Evolutionary conservation across 306 rosid genomes (phyloP), one percentile per base, ranked within the genome.

Genomic region (Prosopis cineraria): DNA sequence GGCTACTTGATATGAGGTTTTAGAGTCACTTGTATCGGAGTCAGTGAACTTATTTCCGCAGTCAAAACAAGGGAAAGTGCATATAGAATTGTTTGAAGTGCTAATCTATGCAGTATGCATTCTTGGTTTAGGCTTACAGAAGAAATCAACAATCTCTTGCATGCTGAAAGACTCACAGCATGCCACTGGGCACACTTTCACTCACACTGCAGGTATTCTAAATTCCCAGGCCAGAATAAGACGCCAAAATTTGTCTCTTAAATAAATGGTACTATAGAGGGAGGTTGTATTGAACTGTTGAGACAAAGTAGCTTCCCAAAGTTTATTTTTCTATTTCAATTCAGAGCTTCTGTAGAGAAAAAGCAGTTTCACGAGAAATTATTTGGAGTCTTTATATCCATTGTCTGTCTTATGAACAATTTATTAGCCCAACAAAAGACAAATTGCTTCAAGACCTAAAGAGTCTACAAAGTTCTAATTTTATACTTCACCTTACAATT

Each of bases 11-110:
- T 64, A 50, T 7, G 68, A 59, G 53, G 44, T 27, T 67, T 37
- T 72, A 31, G 45, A 14, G 34, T 76, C 64, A 50, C 17, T 43
- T 31, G 72, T 80, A 30, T 59, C 25, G 48, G 66, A 58, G 36
- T 27, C 36, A 25, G 62, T 16, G 11, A 24, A 22, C 36, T 25
- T 5, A 30, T 0, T 34, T 58, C n/a, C 1, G 20, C 70, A 53
- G 62, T 52, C 36, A 63, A 71, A 68, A 17, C 39, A 69, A 60
- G 73, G 60, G 41, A 68, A 53, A 41, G 4, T 22, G 14, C 31
- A 3, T 40, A 40, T 40, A 8, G 44, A 40, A 40, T 40, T 10
- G 44, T 16, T 70, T 72, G 70, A 59, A 22, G 27, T 24, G 59
- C 50, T 73, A 41, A 34, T 2, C 36, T 62, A 11, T 19, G 63